Conservation (phyloP, 805 yeast genomes). For the Cyberlindnera maclurae region DNA sequence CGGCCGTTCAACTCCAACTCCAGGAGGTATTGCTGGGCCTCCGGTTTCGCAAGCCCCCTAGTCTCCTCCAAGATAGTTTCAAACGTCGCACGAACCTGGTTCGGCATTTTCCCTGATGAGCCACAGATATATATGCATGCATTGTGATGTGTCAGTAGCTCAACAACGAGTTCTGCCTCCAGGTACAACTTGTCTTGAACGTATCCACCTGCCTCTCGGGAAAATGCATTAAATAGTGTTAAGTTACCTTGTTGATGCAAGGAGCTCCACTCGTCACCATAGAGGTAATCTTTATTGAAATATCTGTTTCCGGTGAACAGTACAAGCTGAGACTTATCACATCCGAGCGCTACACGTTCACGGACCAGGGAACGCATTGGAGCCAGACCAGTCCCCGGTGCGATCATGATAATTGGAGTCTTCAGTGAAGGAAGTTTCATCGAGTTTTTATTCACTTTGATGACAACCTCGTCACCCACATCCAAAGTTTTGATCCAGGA, state of each 20-base stretch:
- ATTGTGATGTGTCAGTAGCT: slow-evolving; percentile 43
- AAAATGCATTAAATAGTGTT: slow-evolving; percentile 37
- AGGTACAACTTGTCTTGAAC: slow-evolving; percentile 70
- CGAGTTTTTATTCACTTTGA: slow-evolving; percentile 42
- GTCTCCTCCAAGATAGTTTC: slow-evolving; percentile 49
- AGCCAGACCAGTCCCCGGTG: slow-evolving; percentile 97
- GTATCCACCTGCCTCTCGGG: slow-evolving; percentile 53
- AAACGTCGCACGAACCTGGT: slow-evolving; percentile 75
- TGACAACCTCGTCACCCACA: slow-evolving; percentile 43
- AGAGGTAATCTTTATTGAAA: slow-evolving; percentile 60
- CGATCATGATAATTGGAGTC: slow-evolving; percentile 60
- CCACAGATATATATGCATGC: slow-evolving; percentile 83
- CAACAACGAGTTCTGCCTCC: slow-evolving; percentile 40
- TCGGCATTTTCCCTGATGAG: slow-evolving; percentile 90
- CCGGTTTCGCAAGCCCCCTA: slow-evolving; percentile 33
- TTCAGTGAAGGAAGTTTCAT: slow-evolving; percentile 27
- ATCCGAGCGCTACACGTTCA: slow-evolving; percentile 24
- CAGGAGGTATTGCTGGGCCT: slow-evolving; percentile 44
- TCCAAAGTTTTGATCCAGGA: slow-evolving; percentile 54
- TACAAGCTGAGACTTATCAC: slow-evolving; percentile 30
- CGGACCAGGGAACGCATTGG: slow-evolving; percentile 74
- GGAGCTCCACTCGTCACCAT: slow-evolving; percentile 44
- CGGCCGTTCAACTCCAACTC: slow-evolving; percentile 57
- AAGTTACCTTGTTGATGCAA: slow-evolving; percentile 31
- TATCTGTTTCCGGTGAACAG: slow-evolving; percentile 74